phyloP scores from a whole-genome alignment of 371 early-diverging fungal species.

The Mortierella sp. region DNA sequence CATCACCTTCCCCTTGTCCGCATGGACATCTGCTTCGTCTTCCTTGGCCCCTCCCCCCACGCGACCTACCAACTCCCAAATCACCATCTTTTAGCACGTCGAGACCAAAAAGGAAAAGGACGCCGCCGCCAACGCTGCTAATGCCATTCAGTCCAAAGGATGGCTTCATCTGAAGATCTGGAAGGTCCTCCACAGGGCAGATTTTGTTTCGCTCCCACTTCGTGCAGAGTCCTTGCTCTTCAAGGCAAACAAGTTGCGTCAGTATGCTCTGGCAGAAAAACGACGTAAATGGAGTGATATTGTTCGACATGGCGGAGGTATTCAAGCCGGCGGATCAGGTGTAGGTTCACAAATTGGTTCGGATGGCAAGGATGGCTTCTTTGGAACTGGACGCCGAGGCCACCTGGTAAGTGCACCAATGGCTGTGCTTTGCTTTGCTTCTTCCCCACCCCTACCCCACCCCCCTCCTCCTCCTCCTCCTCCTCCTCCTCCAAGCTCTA shows the following conservation, averaged over 20 bases:
- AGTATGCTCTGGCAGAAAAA: slow-evolving; percentile 43
- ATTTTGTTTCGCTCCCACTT: slow-evolving; percentile 39
- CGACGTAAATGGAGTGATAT: slow-evolving; percentile 50
- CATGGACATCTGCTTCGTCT: too few species aligned
- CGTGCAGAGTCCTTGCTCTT: slow-evolving; percentile 46
- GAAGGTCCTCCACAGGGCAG: slow-evolving; percentile 23
- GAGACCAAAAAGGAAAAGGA: slow-evolving; percentile 26
- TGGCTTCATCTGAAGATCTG: slow-evolving; percentile 8
- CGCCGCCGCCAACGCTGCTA: slow-evolving; percentile 11
- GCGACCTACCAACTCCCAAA: neutral
- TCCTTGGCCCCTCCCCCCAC: too few species aligned
- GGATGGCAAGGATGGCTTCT: slow-evolving; percentile 49
- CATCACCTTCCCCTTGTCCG: too few species aligned
- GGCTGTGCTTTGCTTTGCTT: too few species aligned
- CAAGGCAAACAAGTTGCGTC: slow-evolving; percentile 46
- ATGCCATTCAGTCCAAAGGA: slow-evolving; percentile 12
- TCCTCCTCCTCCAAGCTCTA: too few species aligned
- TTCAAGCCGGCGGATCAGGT: slow-evolving; percentile 39
- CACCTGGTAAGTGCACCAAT: slow-evolving; percentile 36
- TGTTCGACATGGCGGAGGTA: slow-evolving; percentile 52
- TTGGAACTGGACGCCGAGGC: slow-evolving; percentile 43
- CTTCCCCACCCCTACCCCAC: too few species aligned
- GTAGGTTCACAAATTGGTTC: slow-evolving; percentile 34
- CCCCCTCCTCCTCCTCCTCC: too few species aligned
- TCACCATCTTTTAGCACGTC: slow-evolving; percentile 16